These are phyloP conservation scores for Monilinia vaccinii-corymbosi DNA, from an alignment of 2,329 filamentous ascomycete genomes.

Conservation along the genomic window DNA sequence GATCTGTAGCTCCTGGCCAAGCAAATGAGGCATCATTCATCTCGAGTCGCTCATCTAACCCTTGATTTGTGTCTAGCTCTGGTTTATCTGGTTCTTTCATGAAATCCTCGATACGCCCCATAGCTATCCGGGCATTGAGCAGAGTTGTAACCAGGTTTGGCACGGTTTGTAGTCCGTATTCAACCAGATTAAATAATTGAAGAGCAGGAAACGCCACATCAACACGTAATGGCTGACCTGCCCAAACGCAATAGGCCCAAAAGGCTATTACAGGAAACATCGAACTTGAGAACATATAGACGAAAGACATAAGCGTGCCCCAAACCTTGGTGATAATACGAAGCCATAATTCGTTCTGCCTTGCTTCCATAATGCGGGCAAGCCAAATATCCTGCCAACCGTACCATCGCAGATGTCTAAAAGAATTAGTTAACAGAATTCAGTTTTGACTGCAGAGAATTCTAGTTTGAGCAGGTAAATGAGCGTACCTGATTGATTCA, in stretches of 20 bases:
- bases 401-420: slow-evolving; percentile 33
- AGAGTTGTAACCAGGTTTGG: slow-evolving; percentile 67
- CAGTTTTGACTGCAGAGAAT: too few species aligned
- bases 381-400: slow-evolving; percentile 76
- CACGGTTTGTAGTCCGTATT: slow-evolving; percentile 62
- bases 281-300: slow-evolving; percentile 63
- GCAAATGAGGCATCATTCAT: slow-evolving; percentile 63
- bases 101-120: slow-evolving; percentile 74
- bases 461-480: background rate
- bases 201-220: slow-evolving; percentile 83
- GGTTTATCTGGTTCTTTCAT: slow-evolving; percentile 78
- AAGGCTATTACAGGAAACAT: slow-evolving; percentile 76
- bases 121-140: slow-evolving; percentile 74
- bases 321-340: slow-evolving; percentile 56
- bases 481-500: slow-evolving; percentile 37
- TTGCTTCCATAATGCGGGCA: slow-evolving; percentile 55
- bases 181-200: slow-evolving; percentile 69
- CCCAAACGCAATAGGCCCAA: slow-evolving; percentile 67
- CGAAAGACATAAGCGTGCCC: slow-evolving; percentile 52
- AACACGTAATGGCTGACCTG: slow-evolving; percentile 58
- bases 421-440: background rate
- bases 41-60: slow-evolving; percentile 30
- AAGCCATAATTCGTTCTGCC: slow-evolving; percentile 57
- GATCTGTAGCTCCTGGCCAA: slow-evolving; percentile 60
- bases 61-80: slow-evolving; percentile 32